Base-by-base conservation (phyloP, 495 filamentous ascomycete species). In the Trichoderma parareesei region DNA sequence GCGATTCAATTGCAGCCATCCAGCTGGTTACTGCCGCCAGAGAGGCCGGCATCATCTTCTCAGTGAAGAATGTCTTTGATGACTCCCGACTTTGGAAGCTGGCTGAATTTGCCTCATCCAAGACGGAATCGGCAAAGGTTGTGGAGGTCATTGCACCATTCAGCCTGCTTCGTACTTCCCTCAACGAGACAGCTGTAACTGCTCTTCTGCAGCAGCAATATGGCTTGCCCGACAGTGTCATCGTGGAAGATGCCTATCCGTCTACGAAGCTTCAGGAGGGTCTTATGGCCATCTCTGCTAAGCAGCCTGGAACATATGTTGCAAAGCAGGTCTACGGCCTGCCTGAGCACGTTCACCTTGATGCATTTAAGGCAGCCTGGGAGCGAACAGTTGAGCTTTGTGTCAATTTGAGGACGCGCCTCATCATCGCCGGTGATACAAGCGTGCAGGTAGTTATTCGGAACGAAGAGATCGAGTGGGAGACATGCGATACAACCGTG, bases 221-320 rank as follows among this genome's bases (percentile, higher is more conserved):
- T 16, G 27, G 27, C 4, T 33, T 57, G 4, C 2, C 53, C 9
- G 6, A 13, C 16, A 16, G 42, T n/a, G 37, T 7, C 60, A 10
- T 42, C 13, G 71, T 84, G 38, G 72, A 76, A 38, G 81, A 88
- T 70, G 69, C 82, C 0, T 87, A 84, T 66, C 84, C 84, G 13
- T 86, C 83, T 71, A 85, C 79, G n/a, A 75, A 84, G 16, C 74
- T 87, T 0, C 86, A 88, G 69, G 85, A 85, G 64, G 84, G 84
- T 8, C 60, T 62, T 11, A 41, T 62, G 60, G 60, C 60, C 8
- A 6, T 62, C 1, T 62, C 60, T 20, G 38, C 18, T 33, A 62
- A 20, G 37, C 38, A 62, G 14, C 65, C 69, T 5, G 76, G 78
- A 41, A 71, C 76, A 11, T 85, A 85, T 64, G 71, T 83, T 20